Evolutionary conservation across 2,329 filamentous ascomycete genomes (phyloP).

Genomic region (Tolypocladium ophioglossoides): DNA sequence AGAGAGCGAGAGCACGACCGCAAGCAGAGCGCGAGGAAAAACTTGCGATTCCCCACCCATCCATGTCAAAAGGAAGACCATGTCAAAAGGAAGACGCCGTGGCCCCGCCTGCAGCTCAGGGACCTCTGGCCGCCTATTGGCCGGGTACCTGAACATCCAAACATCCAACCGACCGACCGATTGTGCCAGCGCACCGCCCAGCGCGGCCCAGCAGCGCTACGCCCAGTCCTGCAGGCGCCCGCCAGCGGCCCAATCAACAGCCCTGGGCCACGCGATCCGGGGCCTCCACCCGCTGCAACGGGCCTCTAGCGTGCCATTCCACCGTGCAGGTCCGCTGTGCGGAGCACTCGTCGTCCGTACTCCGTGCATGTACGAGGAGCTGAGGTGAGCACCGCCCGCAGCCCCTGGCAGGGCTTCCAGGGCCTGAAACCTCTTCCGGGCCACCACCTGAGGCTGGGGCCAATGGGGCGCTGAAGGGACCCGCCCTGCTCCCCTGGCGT

Average conservation of each 20-base stretch:
- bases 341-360: too few species aligned
- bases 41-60: neutral
- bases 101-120: conserved; percentile 8
- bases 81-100: neutral
- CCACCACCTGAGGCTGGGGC: neutral
- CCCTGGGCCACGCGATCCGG: neutral
- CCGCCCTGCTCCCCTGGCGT: too few species aligned
- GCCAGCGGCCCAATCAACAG: neutral
- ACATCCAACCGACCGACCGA: neutral
- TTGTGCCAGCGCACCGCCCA: neutral
- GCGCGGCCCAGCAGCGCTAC: neutral
- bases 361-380: neutral
- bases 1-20: neutral
- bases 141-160: conserved; percentile 14
- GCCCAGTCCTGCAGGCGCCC: neutral
- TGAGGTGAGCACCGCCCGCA: neutral
- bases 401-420: neutral
- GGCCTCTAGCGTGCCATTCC: neutral
- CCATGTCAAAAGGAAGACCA: neutral
- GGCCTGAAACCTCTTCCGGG: neutral
- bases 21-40: neutral
- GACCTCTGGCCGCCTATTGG: conserved; percentile 17
- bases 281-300: neutral
- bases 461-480: neutral
- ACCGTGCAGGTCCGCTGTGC: neutral